Evolutionary conservation across 2,329 filamentous ascomycete species (phyloP).

Genomic region (Pseudogymnoascus sp.): DNA sequence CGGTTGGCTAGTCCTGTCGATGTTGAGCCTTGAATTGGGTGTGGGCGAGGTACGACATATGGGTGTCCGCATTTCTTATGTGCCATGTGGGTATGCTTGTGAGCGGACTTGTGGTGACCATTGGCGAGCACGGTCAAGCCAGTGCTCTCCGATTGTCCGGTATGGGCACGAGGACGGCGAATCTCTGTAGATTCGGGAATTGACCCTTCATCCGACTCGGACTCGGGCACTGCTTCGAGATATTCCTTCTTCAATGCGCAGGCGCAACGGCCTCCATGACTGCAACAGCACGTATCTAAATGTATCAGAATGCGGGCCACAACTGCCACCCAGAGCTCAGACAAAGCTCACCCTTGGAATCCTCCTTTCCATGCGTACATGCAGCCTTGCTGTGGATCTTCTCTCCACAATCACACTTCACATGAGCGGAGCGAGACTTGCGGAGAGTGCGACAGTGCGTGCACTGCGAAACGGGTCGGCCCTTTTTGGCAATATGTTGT

Average conservation of each 20-base stretch:
- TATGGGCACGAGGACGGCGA: conserved; percentile 54
- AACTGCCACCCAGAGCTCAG: conserved; percentile 19
- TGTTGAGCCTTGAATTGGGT: conserved; percentile 47
- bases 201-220: conserved; percentile 50
- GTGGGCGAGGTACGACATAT: conserved; percentile 54
- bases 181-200: conserved; percentile 36
- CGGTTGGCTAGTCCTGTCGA: conserved; percentile 43
- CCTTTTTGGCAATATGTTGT: conserved; percentile 95
- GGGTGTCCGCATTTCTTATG: conserved; percentile 51
- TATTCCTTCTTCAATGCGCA: conserved; percentile 59
- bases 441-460: conserved; percentile 92
- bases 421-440: conserved; percentile 89
- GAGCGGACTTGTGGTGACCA: conserved; percentile 56
- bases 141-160: conserved; percentile 50
- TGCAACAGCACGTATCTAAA: conserved; percentile 63
- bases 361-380: conserved; percentile 56
- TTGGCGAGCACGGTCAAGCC: conserved; percentile 56
- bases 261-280: conserved; percentile 61
- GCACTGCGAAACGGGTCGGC: conserved; percentile 95
- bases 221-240: conserved; percentile 59
- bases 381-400: conserved; percentile 61
- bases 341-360: conserved; percentile 33
- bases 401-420: conserved; percentile 92
- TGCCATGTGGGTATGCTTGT: conserved; percentile 54
- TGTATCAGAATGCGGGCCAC: conserved; percentile 26